A percentile compares a stretch with the other conserved stretches of the same genome.
These are phyloP conservation scores for Gamarada debralockiae DNA, from an alignment of 495 filamentous ascomycete species.

Conservation along the genomic window DNA sequence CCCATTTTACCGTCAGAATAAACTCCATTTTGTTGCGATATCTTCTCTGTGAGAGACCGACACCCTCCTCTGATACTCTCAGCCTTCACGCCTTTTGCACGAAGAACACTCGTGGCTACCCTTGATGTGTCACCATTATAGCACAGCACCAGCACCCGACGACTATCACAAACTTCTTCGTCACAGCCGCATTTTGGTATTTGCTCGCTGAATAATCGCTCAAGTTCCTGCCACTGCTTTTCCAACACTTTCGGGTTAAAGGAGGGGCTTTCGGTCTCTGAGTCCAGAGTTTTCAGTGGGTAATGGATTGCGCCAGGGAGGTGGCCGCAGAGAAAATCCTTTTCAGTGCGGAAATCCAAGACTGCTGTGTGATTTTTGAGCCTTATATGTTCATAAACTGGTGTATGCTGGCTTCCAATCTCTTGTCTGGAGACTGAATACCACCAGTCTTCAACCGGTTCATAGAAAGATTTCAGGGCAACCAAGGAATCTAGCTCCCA, in stretches of 20 bases:
- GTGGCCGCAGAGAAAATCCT: background rate
- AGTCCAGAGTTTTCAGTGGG: background rate
- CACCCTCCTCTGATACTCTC: too few relatives aligned
- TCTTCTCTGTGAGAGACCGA: too few relatives aligned
- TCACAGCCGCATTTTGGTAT: too few relatives aligned
- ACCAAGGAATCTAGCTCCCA: background rate
- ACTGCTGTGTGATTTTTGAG: background rate
- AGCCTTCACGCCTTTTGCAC: too few relatives aligned
- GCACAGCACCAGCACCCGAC: constrained; percentile 31
- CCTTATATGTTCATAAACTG: background rate
- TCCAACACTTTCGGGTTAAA: background rate
- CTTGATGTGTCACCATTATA: constrained; percentile 45
- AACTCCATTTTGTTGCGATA: too few relatives aligned
- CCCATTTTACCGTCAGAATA: too few relatives aligned
- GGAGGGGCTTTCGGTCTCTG: background rate
- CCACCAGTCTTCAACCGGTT: too few relatives aligned
- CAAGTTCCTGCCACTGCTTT: background rate
- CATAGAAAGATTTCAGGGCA: background rate
- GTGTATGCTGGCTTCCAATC: too few relatives aligned
- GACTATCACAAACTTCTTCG: background rate
- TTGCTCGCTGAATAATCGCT: background rate
- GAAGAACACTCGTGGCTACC: constrained; percentile 41
- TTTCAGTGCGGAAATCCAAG: background rate
- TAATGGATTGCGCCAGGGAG: background rate
- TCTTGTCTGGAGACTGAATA: background rate